Evolutionary conservation across 345 rosid genomes (phyloP).

Genomic region (Corchorus capsularis): DNA sequence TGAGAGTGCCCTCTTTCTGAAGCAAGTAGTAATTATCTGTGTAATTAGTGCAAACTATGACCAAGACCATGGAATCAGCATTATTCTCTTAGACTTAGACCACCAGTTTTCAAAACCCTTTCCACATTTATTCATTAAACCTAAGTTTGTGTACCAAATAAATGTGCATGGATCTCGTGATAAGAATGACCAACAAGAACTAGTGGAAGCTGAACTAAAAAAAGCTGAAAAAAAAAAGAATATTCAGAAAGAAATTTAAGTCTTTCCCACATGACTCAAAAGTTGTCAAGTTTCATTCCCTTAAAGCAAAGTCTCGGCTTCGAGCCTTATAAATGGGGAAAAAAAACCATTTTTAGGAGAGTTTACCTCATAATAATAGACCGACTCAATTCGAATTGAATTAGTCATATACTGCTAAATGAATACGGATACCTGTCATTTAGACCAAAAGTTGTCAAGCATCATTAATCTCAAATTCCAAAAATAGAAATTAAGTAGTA

Average conservation of each 20-base stretch:
- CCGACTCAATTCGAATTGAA: too few species aligned
- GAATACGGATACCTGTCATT: too few species aligned
- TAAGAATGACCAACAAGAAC: not conserved
- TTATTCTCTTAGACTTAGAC: constrained; percentile 25
- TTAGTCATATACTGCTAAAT: too few species aligned
- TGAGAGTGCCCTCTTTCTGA: not conserved
- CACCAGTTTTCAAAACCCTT: constrained; percentile 12
- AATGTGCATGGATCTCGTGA: constrained; percentile 16
- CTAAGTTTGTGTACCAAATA: constrained; percentile 34
- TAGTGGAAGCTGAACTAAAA: constrained; percentile 16
- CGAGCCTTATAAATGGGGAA: too few species aligned
- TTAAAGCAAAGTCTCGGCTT: too few species aligned
- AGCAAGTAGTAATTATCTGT: not conserved
- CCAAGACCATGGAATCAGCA: constrained; percentile 3
- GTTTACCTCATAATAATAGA: too few species aligned
- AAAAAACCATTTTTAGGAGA: too few species aligned
- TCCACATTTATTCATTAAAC: constrained; percentile 18
- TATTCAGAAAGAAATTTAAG: not conserved
- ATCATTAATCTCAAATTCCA: too few species aligned
- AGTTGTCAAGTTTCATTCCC: too few species aligned
- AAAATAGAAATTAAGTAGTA: too few species aligned
- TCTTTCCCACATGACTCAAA: not conserved
- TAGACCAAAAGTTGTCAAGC: too few species aligned
- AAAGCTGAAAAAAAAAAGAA: not conserved
- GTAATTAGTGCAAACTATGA: constrained; percentile 12